These are phyloP conservation scores for Plantago rigida DNA, from an alignment of 305 asterid genomes.

Conservation along the genomic window DNA sequence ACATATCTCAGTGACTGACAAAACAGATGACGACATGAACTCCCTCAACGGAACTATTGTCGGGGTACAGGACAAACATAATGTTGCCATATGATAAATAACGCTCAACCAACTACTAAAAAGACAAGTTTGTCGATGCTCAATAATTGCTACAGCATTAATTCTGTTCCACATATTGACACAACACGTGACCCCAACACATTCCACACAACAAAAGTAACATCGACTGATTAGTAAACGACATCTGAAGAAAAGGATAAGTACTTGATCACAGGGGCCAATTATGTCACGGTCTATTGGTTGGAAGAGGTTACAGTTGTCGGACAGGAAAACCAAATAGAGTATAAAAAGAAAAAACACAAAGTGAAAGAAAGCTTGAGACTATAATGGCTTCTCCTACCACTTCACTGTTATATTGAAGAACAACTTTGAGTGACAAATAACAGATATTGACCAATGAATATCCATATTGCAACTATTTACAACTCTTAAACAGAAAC, in stretches of 20 bases:
- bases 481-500: too few relatives aligned
- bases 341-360: too few relatives aligned
- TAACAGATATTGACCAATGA: too few relatives aligned
- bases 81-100: background rate
- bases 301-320: too few relatives aligned
- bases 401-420: background rate
- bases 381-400: too few relatives aligned
- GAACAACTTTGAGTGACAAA: too few relatives aligned
- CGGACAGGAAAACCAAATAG: too few relatives aligned
- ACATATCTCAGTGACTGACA: background rate
- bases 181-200: background rate
- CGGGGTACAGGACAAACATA: background rate
- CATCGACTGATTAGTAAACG: background rate
- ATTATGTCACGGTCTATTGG: too few relatives aligned
- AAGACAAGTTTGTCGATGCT: slow-evolving; percentile 5
- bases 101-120: slow-evolving; percentile 7
- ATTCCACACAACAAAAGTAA: slow-evolving; percentile 1
- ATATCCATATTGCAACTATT: too few relatives aligned
- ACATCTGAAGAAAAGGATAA: too few relatives aligned
- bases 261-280: too few relatives aligned
- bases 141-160: background rate
- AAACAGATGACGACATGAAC: slow-evolving; percentile 26
- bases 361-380: too few relatives aligned
- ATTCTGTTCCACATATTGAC: background rate
- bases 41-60: slow-evolving; percentile 14